These are phyloP conservation scores for Gossypium longicalyx DNA, from an alignment of 345 rosid genomes.

Conservation along the genomic window DNA sequence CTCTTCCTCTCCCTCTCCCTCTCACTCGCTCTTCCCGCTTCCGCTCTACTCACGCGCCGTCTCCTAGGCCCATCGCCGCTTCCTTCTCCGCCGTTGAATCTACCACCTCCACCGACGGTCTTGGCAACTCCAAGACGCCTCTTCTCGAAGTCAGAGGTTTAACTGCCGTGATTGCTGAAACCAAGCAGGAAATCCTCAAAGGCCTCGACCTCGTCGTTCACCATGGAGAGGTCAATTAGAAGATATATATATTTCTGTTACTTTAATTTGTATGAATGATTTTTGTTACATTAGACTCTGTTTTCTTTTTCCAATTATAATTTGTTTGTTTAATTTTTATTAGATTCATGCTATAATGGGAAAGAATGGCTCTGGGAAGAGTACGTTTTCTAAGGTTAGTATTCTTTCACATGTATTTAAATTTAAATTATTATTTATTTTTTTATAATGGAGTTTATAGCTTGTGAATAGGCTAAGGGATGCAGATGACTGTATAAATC, in stretches of 20 bases:
- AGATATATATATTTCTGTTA: background rate
- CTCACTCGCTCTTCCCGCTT: background rate
- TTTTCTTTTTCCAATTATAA: background rate
- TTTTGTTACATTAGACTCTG: background rate
- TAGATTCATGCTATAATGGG: slow-evolving; percentile 97
- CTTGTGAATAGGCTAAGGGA: background rate
- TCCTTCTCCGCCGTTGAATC: slow-evolving; percentile 7
- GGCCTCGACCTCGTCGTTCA: slow-evolving; percentile 67
- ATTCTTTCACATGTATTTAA: background rate
- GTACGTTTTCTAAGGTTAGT: slow-evolving; percentile 83
- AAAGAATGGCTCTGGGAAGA: slow-evolving; percentile 97
- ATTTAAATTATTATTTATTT: background rate
- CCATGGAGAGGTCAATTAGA: slow-evolving; percentile 75
- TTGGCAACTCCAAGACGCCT: slow-evolving; percentile 32
- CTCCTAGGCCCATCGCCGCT: background rate
- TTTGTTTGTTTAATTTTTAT: background rate
- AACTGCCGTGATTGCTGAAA: slow-evolving; percentile 71
- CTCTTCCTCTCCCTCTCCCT: background rate
- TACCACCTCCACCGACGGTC: background rate
- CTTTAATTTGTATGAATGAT: background rate
- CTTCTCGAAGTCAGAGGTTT: slow-evolving; percentile 77
- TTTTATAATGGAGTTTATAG: background rate
- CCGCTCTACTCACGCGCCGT: background rate
- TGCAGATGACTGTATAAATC: background rate
- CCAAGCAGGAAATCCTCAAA: slow-evolving; percentile 79